These are phyloP conservation scores for Zygnema circumcarinatum DNA, from an alignment of 139 green algal species.

Conservation along the genomic window DNA sequence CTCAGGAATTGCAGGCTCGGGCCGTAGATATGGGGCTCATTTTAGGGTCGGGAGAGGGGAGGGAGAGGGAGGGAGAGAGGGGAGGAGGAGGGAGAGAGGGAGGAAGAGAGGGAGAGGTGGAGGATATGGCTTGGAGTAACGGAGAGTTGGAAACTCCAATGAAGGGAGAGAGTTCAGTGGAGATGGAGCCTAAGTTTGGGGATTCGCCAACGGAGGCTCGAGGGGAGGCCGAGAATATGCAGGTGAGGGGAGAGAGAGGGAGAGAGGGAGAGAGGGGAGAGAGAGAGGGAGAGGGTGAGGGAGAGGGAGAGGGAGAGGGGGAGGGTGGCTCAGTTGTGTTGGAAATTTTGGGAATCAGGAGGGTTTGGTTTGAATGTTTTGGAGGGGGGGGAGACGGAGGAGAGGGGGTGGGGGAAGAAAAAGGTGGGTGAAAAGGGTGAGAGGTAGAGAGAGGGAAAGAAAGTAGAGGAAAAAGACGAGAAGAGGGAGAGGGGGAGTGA, in stretches of 20 bases:
- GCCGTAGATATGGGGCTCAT: neutral
- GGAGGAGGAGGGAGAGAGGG: neutral
- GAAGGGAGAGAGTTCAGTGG: too few species aligned
- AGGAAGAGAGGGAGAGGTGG: neutral
- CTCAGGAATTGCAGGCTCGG: neutral
- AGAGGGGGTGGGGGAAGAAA: neutral
- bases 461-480: too few species aligned
- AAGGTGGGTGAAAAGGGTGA: neutral
- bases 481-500: conserved; percentile 1
- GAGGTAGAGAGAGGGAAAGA: neutral
- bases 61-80: neutral
- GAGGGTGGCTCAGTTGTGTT: neutral
- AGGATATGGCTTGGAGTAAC: neutral
- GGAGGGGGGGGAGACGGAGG: neutral
- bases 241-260: neutral
- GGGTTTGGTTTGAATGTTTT: too few species aligned
- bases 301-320: neutral
- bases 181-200: too few species aligned
- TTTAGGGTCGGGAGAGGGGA: neutral
- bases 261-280: neutral
- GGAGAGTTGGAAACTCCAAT: neutral
- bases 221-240: neutral
- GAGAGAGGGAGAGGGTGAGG: neutral
- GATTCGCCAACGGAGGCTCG: too few species aligned
- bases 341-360: too few species aligned